Conservation (phyloP, 2,329 filamentous ascomycete genomes). For the Apiospora pterosperma region DNA sequence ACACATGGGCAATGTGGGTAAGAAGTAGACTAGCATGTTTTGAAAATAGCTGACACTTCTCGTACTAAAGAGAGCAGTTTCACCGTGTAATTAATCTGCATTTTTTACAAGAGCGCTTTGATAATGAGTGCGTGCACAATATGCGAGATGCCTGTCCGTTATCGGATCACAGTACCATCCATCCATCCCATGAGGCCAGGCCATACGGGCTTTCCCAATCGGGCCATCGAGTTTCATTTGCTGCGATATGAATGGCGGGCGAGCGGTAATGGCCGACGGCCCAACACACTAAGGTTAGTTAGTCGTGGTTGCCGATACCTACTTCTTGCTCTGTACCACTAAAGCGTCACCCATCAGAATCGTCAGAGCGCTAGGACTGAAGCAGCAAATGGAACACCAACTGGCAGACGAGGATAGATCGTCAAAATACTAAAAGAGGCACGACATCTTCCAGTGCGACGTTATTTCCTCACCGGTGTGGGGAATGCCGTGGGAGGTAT, state of each 20-base stretch:
- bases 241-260: background rate
- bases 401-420: background rate
- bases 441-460: constrained; percentile 1
- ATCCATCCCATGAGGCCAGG: background rate
- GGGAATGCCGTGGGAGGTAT: background rate
- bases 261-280: background rate
- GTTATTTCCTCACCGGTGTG: constrained; percentile 1
- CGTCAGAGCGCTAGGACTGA: background rate
- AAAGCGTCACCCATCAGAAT: background rate
- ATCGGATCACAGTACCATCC: background rate
- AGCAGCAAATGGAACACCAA: background rate
- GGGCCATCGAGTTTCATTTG: background rate
- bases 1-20: background rate
- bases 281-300: background rate
- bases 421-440: background rate
- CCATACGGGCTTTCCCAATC: background rate
- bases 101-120: too few species aligned
- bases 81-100: too few species aligned
- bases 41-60: background rate
- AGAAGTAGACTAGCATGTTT: background rate
- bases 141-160: background rate
- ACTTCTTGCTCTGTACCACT: background rate
- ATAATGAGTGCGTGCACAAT: background rate
- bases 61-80: too few species aligned
- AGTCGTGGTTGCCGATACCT: background rate